phyloP scores from a whole-genome alignment of 345 rosid genomes.

The Euphorbia peplus region DNA sequence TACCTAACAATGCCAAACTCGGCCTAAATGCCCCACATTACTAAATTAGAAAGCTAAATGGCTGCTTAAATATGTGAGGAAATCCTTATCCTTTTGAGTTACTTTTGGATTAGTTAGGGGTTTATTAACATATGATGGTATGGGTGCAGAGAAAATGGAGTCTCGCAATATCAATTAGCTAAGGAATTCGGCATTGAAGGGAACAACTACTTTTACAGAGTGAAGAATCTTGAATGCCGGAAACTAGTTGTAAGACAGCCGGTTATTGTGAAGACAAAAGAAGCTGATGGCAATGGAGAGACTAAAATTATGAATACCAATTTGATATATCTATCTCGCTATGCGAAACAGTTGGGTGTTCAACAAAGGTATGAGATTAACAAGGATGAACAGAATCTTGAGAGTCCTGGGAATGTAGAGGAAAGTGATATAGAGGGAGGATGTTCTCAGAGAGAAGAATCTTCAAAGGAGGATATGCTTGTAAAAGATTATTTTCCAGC shows the following conservation, averaged over 20 bases:
- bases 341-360: conserved; percentile 69
- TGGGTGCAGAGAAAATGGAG: conserved; percentile 59
- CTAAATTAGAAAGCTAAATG: too few species aligned
- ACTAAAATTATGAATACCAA: conserved; percentile 57
- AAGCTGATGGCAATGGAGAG: conserved; percentile 65
- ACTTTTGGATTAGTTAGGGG: too few species aligned
- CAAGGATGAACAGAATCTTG: conserved; percentile 44
- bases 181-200: conserved; percentile 75
- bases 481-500: conserved; percentile 80
- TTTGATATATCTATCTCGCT: conserved; percentile 63
- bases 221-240: conserved; percentile 70
- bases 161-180: conserved; percentile 69
- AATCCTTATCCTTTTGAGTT: too few species aligned
- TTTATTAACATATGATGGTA: conserved; percentile 3
- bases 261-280: conserved; percentile 70
- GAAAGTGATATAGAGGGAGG: conserved; percentile 37
- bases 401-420: conserved; percentile 28
- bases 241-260: conserved; percentile 69
- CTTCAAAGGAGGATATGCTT: conserved; percentile 51
- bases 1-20: too few species aligned
- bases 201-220: conserved; percentile 61
- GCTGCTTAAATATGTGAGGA: too few species aligned
- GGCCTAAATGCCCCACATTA: too few species aligned
- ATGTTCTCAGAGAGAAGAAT: conserved; percentile 33
- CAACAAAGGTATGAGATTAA: conserved; percentile 72